These are phyloP conservation scores for Salvia hispanica DNA, from an alignment of 257 asterid species.

Conservation along the genomic window DNA sequence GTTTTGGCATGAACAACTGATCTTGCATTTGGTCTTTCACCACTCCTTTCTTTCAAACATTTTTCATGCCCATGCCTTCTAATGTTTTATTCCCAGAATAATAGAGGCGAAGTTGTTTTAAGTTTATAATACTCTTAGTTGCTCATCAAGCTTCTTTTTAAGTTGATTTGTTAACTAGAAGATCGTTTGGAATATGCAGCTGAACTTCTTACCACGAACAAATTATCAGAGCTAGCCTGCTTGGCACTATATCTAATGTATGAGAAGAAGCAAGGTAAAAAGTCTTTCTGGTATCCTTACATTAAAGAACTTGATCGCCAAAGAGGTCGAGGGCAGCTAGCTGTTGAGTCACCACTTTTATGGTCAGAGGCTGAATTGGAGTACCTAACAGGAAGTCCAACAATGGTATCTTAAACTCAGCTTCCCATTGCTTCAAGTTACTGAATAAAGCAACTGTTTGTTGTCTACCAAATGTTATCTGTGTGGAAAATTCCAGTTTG, in stretches of 20 bases:
- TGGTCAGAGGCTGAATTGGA: conserved; percentile 92
- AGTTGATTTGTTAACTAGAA: conserved; percentile 19
- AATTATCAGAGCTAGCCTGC: conserved; percentile 94
- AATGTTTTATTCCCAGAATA: not conserved
- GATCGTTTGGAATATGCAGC: conserved; percentile 57
- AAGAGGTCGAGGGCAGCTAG: conserved; percentile 96
- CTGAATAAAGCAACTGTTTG: conserved; percentile 10
- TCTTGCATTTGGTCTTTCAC: conserved; percentile 17
- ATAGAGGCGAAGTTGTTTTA: not conserved
- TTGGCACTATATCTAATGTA: conserved; percentile 95
- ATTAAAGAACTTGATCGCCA: conserved; percentile 95
- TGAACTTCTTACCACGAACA: conserved; percentile 92
- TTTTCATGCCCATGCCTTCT: conserved; percentile 3
- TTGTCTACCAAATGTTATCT: conserved; percentile 3
- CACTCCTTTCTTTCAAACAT: conserved; percentile 8
- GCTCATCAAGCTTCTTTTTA: conserved; percentile 9
- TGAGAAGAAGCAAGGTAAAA: conserved; percentile 96
- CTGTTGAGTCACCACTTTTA: conserved; percentile 93
- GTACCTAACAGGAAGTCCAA: conserved; percentile 93
- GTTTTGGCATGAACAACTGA: conserved; percentile 5
- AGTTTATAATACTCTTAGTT: conserved; percentile 7
- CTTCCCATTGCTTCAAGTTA: conserved; percentile 29
- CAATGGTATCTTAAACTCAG: conserved; percentile 57
- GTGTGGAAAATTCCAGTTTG: conserved; percentile 23
- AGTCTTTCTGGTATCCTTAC: conserved; percentile 93